Percentiles rank a stretch among this genome's conserved stretches.
Conservation (phyloP, 768 basidiomycete genomes). For the Xanthoconium stramineum region DNA sequence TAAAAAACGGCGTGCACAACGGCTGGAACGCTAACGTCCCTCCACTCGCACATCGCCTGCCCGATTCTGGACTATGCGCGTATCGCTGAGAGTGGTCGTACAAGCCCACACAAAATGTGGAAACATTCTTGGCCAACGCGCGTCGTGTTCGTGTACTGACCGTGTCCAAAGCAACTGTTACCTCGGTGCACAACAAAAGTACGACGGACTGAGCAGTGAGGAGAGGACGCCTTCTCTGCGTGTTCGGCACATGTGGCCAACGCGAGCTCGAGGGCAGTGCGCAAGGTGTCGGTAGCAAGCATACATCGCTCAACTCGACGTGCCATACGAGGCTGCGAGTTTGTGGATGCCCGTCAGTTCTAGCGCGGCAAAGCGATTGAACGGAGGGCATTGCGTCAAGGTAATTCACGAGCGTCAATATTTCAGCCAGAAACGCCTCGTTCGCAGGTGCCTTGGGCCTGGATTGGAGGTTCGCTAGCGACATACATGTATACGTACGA, state of each 20-base stretch:
- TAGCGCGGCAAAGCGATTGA: slow-evolving; percentile 60
- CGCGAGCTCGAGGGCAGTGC: slow-evolving; percentile 44
- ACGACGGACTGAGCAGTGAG: no score
- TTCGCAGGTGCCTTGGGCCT: slow-evolving; percentile 31
- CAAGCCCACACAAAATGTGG: slow-evolving; percentile 47
- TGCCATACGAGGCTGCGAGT: slow-evolving; percentile 46
- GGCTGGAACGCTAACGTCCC: slow-evolving; percentile 75
- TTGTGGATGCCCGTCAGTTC: slow-evolving; percentile 51
- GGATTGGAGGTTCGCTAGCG: slow-evolving; percentile 36
- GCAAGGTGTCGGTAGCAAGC: slow-evolving; percentile 42
- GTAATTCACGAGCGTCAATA: slow-evolving; percentile 51
- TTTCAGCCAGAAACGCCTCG: slow-evolving; percentile 39
- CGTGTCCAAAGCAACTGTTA: slow-evolving; percentile 65
- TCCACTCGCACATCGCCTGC: slow-evolving; percentile 75
- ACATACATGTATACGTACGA: slow-evolving; percentile 54
- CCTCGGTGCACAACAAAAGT: slow-evolving; percentile 65
- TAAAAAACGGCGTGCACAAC: not conserved
- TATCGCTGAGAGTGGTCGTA: slow-evolving; percentile 44
- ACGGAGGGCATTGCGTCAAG: slow-evolving; percentile 30
- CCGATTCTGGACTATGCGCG: slow-evolving; percentile 63
- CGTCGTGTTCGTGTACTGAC: slow-evolving; percentile 57
- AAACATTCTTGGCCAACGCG: slow-evolving; percentile 57
- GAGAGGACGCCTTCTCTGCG: not conserved
- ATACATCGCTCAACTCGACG: slow-evolving; percentile 52
- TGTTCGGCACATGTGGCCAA: slow-evolving; percentile 39